A percentile compares a stretch with the other conserved stretches of the same genome.
phyloP scores from a whole-genome alignment of 1,284 basidiomycete species.

The Xerocomus nothofagi region DNA sequence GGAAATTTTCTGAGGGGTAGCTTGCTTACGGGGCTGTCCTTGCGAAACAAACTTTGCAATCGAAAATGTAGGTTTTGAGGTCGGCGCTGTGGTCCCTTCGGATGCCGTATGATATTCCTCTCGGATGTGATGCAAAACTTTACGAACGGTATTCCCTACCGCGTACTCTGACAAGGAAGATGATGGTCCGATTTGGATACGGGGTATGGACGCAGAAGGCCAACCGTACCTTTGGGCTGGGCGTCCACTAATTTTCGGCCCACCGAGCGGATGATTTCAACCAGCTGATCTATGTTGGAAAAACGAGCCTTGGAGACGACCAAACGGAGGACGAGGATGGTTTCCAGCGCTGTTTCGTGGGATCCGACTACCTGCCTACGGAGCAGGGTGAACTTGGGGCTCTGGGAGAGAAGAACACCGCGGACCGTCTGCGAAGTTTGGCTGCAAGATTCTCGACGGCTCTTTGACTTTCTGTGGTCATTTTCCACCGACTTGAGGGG shows the following conservation, averaged over 20 bases:
- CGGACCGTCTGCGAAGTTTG: slow-evolving; percentile 67
- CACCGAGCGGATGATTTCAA: slow-evolving; percentile 77
- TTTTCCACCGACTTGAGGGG: slow-evolving; percentile 16
- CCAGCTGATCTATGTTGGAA: slow-evolving; percentile 83
- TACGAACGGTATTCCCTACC: slow-evolving; percentile 91
- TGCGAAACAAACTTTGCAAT: slow-evolving; percentile 77
- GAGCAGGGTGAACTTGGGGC: slow-evolving; percentile 2
- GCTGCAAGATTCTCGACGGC: slow-evolving; percentile 67
- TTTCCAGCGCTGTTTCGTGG: slow-evolving; percentile 85
- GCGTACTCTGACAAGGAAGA: slow-evolving; percentile 70
- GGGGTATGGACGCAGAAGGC: neutral
- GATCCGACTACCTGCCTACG: slow-evolving; percentile 86
- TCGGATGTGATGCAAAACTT: slow-evolving; percentile 88
- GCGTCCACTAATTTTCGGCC: slow-evolving; percentile 83
- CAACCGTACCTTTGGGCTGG: slow-evolving; percentile 82
- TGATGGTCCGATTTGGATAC: slow-evolving; percentile 2
- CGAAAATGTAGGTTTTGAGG: slow-evolving; percentile 54
- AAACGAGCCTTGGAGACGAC: slow-evolving; percentile 88
- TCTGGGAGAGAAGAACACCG: slow-evolving; percentile 16
- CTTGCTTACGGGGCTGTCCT: slow-evolving; percentile 69
- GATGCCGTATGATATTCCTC: slow-evolving; percentile 86
- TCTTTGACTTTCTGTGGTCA: slow-evolving; percentile 51
- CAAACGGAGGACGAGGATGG: slow-evolving; percentile 82
- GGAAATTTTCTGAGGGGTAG: slow-evolving; percentile 44
- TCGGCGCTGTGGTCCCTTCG: slow-evolving; percentile 37